Base-by-base conservation (phyloP, 108 stramenopile species). In the Skeletonema marinoi region DNA sequence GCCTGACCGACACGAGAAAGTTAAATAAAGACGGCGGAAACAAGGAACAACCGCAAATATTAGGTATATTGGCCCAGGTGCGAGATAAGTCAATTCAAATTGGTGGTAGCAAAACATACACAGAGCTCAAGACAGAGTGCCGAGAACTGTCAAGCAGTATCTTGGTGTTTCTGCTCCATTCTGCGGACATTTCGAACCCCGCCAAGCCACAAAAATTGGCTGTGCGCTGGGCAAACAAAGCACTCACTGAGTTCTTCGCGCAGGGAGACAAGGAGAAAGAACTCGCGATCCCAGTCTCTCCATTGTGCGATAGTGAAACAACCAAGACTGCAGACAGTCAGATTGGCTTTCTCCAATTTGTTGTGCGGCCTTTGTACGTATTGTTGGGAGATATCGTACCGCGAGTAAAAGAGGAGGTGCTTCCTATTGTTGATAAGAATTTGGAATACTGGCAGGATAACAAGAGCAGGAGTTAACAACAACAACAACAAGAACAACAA, bases 321-420 rank as follows among this genome's bases (percentile, higher is more conserved):
- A 74, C 74, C 32, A 78, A 89, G 41, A 73, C 86, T 30, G 74
- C 90, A 35, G 88, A 90, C 61, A 85, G 80, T 63, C 96, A 96
- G 80, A 80, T 84, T 42, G 93, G 90, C 44, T 96, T 96, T 66
- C 86, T 95, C 32, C 85, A 92, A 64, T 94, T 90, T 75, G 88
- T 95, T 59, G 87, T 94, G 13, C 68, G 78, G 36, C 96, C 96
- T 9, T 68, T 88, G 56, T 88, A 77, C 71, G 71, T 85, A 60
- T 60, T 88, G 19, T 73, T 92, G 58, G 87, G 75, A 3, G 76
- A 83, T 48, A 59, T 88, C n/a, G 9, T 90, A 30, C 89, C 89
- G 1, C 42, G 21, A 11, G 81, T 90, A 16, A 41, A 68, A 4
- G 58, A 70, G 12, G 68, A 81, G 62, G 65, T 87, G 3, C 14